phyloP scores from a whole-genome alignment of 345 rosid species.

The Lumnitzera littorea region DNA sequence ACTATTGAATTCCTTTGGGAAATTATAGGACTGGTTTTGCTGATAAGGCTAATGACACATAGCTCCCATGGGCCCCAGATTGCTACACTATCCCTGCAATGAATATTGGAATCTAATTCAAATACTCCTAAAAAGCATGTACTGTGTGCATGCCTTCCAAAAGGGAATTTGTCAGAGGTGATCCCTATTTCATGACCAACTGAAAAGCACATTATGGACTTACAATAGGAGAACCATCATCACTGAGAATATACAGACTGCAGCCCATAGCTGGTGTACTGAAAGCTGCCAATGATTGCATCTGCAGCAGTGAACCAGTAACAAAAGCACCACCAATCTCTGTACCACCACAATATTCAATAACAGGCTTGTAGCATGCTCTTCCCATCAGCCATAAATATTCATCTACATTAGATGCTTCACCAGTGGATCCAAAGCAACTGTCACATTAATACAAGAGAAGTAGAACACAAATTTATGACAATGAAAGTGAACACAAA shows the following conservation, averaged over 20 bases:
- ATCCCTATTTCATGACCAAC: background rate
- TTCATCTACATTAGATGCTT: conserved; percentile 93
- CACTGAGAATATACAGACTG: conserved; percentile 70
- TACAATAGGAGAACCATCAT: conserved; percentile 66
- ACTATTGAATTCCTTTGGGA: too few species aligned
- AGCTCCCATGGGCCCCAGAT: too few species aligned
- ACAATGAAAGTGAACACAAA: too few species aligned
- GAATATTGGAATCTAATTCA: too few species aligned
- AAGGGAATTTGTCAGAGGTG: too few species aligned
- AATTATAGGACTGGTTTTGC: too few species aligned
- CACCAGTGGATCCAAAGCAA: conserved; percentile 96
- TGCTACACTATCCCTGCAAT: too few species aligned
- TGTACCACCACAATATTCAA: conserved; percentile 97
- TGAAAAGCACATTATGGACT: conserved; percentile 20
- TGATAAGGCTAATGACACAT: too few species aligned
- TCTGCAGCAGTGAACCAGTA: conserved; percentile 77
- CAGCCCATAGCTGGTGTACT: conserved; percentile 94
- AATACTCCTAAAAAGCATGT: too few species aligned
- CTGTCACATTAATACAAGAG: conserved; percentile 29
- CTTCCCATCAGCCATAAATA: conserved; percentile 96
- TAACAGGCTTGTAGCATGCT: conserved; percentile 80
- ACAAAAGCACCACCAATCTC: conserved; percentile 91
- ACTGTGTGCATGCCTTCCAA: too few species aligned
- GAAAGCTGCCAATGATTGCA: conserved; percentile 88
- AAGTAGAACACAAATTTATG: background rate